These are phyloP conservation scores for Leersia perrieri DNA, from an alignment of 176 grass and related monocot genomes.

Conservation along the genomic window DNA sequence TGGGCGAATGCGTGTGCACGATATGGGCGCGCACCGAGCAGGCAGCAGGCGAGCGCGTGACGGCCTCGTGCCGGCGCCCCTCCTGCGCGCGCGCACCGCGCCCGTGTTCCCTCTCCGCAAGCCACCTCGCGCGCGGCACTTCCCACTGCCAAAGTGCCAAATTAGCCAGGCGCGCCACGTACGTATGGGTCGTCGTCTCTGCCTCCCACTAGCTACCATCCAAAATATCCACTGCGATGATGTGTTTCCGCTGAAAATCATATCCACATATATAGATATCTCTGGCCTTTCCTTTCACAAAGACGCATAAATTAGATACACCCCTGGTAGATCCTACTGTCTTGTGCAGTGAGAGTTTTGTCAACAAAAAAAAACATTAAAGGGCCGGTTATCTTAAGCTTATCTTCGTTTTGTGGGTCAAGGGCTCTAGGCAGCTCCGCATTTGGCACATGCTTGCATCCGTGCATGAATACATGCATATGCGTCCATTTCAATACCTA, in stretches of 20 bases:
- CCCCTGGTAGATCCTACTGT: background rate
- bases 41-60: background rate
- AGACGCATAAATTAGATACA: background rate
- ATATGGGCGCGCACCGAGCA: background rate
- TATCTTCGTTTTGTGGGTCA: background rate
- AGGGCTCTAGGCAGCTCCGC: too few relatives aligned
- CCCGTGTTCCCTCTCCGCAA: too few relatives aligned
- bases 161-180: too few relatives aligned
- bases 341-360: background rate
- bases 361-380: too few relatives aligned
- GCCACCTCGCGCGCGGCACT: too few relatives aligned
- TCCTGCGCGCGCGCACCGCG: too few relatives aligned
- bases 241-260: background rate
- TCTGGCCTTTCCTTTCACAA: background rate
- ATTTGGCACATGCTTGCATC: background rate
- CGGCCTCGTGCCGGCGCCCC: slow-evolving; percentile 9
- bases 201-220: background rate
- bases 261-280: background rate
- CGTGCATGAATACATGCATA: background rate
- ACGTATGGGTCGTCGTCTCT: too few relatives aligned
- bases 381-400: background rate
- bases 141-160: too few relatives aligned
- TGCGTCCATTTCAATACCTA: slow-evolving; percentile 2
- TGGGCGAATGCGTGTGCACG: too few relatives aligned
- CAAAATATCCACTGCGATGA: background rate